These are phyloP conservation scores for Cladophialophora carrionii DNA, from an alignment of 2,329 filamentous ascomycete genomes.

Conservation along the genomic window DNA sequence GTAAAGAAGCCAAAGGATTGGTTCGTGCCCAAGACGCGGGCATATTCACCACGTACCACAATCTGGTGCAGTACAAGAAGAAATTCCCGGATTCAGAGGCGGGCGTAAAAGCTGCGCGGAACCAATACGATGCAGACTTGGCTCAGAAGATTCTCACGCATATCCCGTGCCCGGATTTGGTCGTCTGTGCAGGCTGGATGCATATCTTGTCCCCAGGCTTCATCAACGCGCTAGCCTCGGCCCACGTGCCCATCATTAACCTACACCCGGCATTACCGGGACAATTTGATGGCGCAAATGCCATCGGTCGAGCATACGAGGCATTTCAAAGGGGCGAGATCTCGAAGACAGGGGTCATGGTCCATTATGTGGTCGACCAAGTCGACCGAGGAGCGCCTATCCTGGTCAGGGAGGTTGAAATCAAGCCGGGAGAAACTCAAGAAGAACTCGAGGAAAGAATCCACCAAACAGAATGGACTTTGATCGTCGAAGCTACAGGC, in stretches of 20 bases:
- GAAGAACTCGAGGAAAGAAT: conserved; percentile 71
- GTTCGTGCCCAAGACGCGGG: conserved; percentile 61
- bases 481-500: conserved; percentile 75
- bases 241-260: conserved; percentile 74
- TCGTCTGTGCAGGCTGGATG: conserved; percentile 88
- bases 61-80: conserved; percentile 76
- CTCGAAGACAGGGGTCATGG: conserved; percentile 78
- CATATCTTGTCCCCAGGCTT: conserved; percentile 74
- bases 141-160: conserved; percentile 68
- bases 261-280: conserved; percentile 76
- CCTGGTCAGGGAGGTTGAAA: conserved; percentile 69
- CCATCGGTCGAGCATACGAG: conserved; percentile 76
- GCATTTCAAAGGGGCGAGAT: conserved; percentile 72
- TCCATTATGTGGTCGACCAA: conserved; percentile 78
- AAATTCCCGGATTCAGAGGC: conserved; percentile 61
- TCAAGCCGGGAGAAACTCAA: conserved; percentile 65
- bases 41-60: conserved; percentile 80
- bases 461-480: conserved; percentile 73
- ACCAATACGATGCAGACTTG: conserved; percentile 74
- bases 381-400: conserved; percentile 81
- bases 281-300: conserved; percentile 74
- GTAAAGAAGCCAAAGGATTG: conserved; percentile 66
- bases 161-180: conserved; percentile 63
- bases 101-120: conserved; percentile 58
- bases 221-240: conserved; percentile 66